Evolutionary conservation across 73 alveolate species (phyloP), one percentile per base, ranked within the genome.

Genomic region (Stentor roeselii): DNA sequence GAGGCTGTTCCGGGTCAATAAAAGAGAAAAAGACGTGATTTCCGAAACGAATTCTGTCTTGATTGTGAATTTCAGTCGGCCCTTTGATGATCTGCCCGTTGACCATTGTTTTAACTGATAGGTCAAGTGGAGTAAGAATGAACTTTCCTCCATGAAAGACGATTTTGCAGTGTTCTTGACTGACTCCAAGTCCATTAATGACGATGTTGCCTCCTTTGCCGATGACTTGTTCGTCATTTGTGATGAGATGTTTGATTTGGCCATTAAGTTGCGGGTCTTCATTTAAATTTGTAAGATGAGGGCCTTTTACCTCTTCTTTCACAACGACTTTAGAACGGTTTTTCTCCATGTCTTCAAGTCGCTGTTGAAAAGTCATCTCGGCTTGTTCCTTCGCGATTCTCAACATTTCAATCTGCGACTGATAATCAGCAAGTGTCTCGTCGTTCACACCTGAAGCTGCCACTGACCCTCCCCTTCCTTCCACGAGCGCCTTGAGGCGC

Each of bases 261-360:
- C 39, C 42, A 36, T 32, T 82, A 36, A 82, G 2, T 75, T 86
- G 96, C 32, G 97, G 97, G 61, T 95, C 99, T 88, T 96, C 99
- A 87, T 95, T 96, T 67, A 96, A 89, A 82, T 95, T 92, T 42
- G 93, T 78, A 74, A 93, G 60, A 88, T 88, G 96, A 14, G 97
- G 96, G 37, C 83, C 75, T 59, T 84, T 92, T 39, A 75, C 85
- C 34, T 67, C 80, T 67, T 67, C 34, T 67, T 67, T 67, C 21
- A 21, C 41, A 67, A 67, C 80, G 30, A 50, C 67, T 50, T 50
- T 6, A 67, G 80, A 21, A 0, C 27, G 37, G 41, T 67, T 21
- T 32, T 32, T 67, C 34, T 67, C 80, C n/a, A 67, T 67, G 11
- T 67, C 80, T 67, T 67, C 41, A 67, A 32, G 41, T 34, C 80